Percentiles rank a stretch among this genome's conserved stretches.
Conservation (phyloP, 306 rosid genomes). For the Trichosanthes truncata region DNA sequence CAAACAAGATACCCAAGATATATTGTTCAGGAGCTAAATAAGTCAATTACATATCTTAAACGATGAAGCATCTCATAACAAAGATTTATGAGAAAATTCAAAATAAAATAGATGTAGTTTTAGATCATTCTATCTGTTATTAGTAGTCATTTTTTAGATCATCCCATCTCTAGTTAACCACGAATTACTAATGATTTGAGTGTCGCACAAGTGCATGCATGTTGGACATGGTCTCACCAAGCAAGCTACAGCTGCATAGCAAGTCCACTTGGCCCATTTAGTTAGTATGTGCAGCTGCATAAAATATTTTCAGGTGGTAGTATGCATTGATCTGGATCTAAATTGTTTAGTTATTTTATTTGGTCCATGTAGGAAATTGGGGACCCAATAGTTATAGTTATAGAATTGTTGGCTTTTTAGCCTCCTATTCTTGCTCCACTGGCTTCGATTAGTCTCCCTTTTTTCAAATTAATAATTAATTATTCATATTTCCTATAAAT, state of each 20-base stretch:
- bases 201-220: not conserved
- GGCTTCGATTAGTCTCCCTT: not conserved
- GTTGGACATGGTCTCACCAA: not conserved
- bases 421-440: not conserved
- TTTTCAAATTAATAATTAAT: not conserved
- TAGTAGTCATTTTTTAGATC: not conserved
- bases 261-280: not conserved
- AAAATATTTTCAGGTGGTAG: not conserved
- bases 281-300: not conserved
- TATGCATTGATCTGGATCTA: not conserved
- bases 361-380: not conserved
- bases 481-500: not conserved
- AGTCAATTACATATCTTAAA: not conserved
- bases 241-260: not conserved
- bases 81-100: not conserved
- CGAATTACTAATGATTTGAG: not conserved
- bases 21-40: not conserved
- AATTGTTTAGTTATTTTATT: not conserved
- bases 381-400: not conserved
- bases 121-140: not conserved
- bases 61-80: not conserved
- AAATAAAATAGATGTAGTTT: not conserved
- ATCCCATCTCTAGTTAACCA: not conserved
- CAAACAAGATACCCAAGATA: not conserved
- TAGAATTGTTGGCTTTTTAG: not conserved